Conservation (phyloP, 2,329 filamentous ascomycete genomes). For the Aspergillus ibericus region DNA sequence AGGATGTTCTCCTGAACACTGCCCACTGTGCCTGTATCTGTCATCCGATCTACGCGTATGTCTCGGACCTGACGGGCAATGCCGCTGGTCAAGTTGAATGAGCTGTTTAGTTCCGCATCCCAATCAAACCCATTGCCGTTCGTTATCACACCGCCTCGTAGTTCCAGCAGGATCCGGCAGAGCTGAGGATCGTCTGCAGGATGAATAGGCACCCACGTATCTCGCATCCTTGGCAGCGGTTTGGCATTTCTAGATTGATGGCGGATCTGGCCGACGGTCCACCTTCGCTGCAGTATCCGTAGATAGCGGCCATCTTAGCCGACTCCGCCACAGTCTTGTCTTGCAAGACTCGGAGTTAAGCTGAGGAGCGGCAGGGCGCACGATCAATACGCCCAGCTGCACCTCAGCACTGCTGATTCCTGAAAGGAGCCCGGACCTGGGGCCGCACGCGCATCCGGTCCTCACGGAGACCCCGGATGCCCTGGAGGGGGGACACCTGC, state of each 20-base stretch:
- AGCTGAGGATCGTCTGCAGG: neutral
- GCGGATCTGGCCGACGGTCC: neutral
- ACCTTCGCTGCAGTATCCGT: neutral
- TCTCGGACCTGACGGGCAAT: neutral
- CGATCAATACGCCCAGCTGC: neutral
- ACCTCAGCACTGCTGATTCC: neutral
- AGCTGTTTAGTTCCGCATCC: neutral
- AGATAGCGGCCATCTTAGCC: neutral
- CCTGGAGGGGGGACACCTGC: neutral
- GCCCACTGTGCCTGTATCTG: neutral
- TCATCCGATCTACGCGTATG: neutral
- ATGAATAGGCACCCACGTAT: constrained; percentile 2
- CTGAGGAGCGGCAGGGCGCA: neutral
- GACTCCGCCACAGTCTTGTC: neutral
- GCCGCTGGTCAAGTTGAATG: constrained; percentile 4
- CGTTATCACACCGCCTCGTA: constrained; percentile 3
- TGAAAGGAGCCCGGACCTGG: neutral
- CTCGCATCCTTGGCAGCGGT: constrained; percentile 1
- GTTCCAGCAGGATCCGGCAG: neutral
- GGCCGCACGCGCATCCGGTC: neutral
- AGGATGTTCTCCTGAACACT: neutral
- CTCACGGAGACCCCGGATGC: neutral
- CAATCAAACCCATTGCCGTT: constrained; percentile 15
- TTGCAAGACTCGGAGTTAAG: neutral
- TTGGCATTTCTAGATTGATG: neutral